phyloP scores from a whole-genome alignment of 495 filamentous ascomycete species.

The Neurospora cerealis region DNA sequence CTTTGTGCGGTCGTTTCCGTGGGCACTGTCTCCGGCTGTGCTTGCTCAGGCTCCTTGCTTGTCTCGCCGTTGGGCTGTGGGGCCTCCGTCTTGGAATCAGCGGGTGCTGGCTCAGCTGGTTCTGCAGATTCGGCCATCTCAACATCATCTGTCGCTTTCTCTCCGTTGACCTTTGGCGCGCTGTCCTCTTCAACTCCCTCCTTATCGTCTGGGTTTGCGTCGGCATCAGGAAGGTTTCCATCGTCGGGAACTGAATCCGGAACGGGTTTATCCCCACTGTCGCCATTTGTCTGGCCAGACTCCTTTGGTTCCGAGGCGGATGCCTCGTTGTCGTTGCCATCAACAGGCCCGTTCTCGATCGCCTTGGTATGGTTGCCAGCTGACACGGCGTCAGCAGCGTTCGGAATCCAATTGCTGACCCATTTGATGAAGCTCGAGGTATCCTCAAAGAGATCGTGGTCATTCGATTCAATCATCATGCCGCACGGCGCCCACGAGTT shows the following conservation, averaged over 20 bases:
- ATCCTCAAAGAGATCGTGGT: slow-evolving; percentile 41
- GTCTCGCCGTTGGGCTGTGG: background rate
- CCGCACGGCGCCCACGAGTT: slow-evolving; percentile 68
- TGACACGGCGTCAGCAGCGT: background rate
- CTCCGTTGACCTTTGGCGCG: slow-evolving; percentile 9
- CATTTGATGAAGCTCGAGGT: slow-evolving; percentile 18
- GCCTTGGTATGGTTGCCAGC: background rate
- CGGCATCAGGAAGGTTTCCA: background rate
- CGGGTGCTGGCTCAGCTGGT: background rate
- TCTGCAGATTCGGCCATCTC: slow-evolving; percentile 35
- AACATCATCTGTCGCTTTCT: slow-evolving; percentile 26
- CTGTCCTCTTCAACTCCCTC: slow-evolving; percentile 1
- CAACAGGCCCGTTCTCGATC: background rate
- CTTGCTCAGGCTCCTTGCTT: background rate
- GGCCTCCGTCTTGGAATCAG: background rate
- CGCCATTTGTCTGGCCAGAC: background rate
- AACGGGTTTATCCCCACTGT: background rate
- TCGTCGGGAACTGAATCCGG: background rate
- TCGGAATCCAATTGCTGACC: slow-evolving; percentile 1
- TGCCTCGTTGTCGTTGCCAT: background rate
- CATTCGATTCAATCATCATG: slow-evolving; percentile 44
- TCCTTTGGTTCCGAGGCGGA: background rate
- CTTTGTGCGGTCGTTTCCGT: background rate
- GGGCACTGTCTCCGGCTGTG: background rate
- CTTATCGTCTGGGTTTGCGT: slow-evolving; percentile 1